Evolutionary conservation across 768 basidiomycete genomes (phyloP).

Genomic region (Ramaria sp.): DNA sequence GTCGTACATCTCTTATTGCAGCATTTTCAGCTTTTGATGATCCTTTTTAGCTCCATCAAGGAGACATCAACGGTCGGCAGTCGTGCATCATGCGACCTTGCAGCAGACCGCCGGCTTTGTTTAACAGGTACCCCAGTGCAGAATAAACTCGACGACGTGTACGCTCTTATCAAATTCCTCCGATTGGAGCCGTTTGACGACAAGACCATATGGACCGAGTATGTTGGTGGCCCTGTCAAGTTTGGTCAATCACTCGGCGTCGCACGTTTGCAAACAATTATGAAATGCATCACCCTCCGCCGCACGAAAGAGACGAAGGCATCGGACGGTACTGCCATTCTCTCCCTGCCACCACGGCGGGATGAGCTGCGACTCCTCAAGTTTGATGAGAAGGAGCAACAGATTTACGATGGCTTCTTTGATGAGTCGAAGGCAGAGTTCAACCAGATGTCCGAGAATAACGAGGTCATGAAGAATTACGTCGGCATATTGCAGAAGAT

Average conservation of each 20-base stretch:
- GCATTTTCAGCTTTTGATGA: not conserved
- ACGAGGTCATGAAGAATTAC: conserved; percentile 96
- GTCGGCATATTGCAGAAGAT: conserved; percentile 97
- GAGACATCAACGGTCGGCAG: conserved; percentile 91
- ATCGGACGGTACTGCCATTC: conserved; percentile 72
- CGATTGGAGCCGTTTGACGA: conserved; percentile 88
- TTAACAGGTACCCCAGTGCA: conserved; percentile 98
- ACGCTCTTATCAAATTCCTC: conserved; percentile 92
- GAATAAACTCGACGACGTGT: conserved; percentile 98
- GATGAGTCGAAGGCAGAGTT: conserved; percentile 88
- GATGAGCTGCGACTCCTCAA: conserved; percentile 81
- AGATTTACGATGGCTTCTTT: conserved; percentile 83
- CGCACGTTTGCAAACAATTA: conserved; percentile 89
- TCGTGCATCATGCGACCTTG: conserved; percentile 88
- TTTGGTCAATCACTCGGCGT: conserved; percentile 84
- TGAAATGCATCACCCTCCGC: conserved; percentile 93
- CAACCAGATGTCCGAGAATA: conserved; percentile 72
- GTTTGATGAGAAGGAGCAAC: conserved; percentile 73
- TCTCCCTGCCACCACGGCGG: conserved; percentile 81
- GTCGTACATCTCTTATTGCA: conserved; percentile 23
- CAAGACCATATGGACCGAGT: conserved; percentile 87
- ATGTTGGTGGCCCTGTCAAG: conserved; percentile 87
- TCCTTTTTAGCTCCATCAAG: conserved; percentile 74
- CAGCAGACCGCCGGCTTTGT: conserved; percentile 87
- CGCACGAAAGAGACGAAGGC: conserved; percentile 89